Conservation (phyloP, 441 rosid species). For the Euphorbia neoarborescens region DNA sequence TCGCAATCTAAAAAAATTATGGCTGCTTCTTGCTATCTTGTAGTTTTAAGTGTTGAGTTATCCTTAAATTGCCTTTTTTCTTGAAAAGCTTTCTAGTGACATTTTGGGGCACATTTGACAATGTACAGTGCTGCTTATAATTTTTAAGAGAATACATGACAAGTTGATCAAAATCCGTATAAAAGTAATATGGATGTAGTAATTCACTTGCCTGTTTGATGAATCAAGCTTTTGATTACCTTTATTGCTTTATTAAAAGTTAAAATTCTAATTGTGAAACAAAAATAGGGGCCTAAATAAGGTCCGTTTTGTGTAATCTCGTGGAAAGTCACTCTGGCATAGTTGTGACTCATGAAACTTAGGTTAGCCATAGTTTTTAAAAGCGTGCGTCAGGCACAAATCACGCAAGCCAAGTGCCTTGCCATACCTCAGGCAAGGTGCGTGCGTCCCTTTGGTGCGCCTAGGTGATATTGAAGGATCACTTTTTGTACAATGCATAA, state of each 20-base stretch:
- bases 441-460: no score
- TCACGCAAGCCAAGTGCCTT: no score
- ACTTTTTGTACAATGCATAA: no score
- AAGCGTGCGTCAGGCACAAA: no score
- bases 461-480: no score
- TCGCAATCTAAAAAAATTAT: background rate
- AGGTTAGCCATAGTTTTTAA: no score
- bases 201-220: background rate
- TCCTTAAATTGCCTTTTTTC: background rate
- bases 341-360: background rate
- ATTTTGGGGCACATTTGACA: background rate
- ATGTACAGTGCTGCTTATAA: background rate
- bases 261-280: background rate
- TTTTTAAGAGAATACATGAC: background rate
- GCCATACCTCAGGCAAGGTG: no score
- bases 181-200: background rate
- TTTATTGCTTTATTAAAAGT: background rate
- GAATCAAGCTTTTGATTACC: background rate
- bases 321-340: background rate
- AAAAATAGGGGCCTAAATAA: background rate
- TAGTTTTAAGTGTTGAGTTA: background rate
- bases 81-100: background rate
- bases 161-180: background rate
- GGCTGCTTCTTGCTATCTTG: background rate
- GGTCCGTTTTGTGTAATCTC: background rate